phyloP scores from a whole-genome alignment of 2,329 filamentous ascomycete genomes.

The Graphilbum sp. region DNA sequence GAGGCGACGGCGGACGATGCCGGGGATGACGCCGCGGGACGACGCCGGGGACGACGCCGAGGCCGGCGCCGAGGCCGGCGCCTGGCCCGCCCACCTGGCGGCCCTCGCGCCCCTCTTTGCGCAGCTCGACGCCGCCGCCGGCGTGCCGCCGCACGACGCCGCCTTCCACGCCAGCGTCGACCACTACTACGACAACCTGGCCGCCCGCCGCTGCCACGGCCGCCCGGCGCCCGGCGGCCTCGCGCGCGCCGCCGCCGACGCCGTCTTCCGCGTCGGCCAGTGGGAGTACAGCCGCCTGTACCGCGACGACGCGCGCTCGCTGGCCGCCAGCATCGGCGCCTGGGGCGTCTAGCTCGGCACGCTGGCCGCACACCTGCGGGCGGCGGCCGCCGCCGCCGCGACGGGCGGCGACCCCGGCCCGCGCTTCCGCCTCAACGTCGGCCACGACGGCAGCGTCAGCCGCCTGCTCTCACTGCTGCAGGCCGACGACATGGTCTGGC shows the following conservation, averaged over 20 bases:
- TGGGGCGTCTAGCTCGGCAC: constrained; percentile 64
- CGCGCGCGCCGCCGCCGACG: constrained; percentile 42
- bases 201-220: constrained; percentile 58
- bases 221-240: constrained; percentile 44
- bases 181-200: constrained; percentile 76
- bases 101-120: constrained; percentile 32
- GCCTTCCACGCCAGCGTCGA: constrained; percentile 60
- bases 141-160: constrained; percentile 35
- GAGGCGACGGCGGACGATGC: too few species aligned
- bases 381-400: neutral
- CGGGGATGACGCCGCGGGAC: too few species aligned
- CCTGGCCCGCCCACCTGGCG: constrained; percentile 9
- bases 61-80: neutral
- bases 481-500: constrained; percentile 64
- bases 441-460: constrained; percentile 61
- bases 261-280: constrained; percentile 59
- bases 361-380: constrained; percentile 46
- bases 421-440: constrained; percentile 61
- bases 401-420: constrained; percentile 4
- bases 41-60: neutral
- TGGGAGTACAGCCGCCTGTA: constrained; percentile 73
- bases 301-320: constrained; percentile 45
- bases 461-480: constrained; percentile 54
- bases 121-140: constrained; percentile 50
- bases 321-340: constrained; percentile 42